Base-by-base conservation (phyloP, 768 basidiomycete genomes). In the Strobilomyces dryophilus region DNA sequence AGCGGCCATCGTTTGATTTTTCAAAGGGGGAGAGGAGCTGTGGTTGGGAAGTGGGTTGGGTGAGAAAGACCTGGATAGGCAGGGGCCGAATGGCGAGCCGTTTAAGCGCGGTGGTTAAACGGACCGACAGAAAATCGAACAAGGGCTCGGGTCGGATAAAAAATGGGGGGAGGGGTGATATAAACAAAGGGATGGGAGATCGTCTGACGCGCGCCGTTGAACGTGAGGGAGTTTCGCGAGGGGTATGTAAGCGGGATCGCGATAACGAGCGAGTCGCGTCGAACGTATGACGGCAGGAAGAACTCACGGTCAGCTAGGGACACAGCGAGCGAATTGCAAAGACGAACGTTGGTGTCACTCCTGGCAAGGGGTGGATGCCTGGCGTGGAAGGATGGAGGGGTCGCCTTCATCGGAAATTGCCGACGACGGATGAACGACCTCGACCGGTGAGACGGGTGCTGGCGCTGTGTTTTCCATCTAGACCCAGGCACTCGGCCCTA, bases 271-370 rank as follows among this genome's bases (percentile, higher is more conserved):
- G 24, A 24, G 24, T 24, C 24, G 24, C 24, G 51, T 48, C 21
- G 29, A 24, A 39, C 4, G 24, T 4, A 55, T 61, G 34, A 66
- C 58, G 59, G 59, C 58, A 29, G 52, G 9, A 31, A 27, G 29
- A 15, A 41, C 63, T 60, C 50, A 52, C 55, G 45, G 49, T 50
- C 31, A 32, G 9, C 21, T 45, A 11, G 31, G 47, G 51, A 17
- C 34, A 24, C 24, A 4, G 31, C 53, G 59, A 49, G 39, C 65
- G 52, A 65, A 64, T 66, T 58, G 50, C 44, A 43, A 42, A 45
- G 49, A 54, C 63, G 56, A 65, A 66, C 65, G 65, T 67, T 67
- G 63, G 54, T 43, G 7, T 48, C 24, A 24, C 24, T 2, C 20
- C 18, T 6, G 2, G 29, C 6, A 31, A 51, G 34, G 50, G 63